phyloP scores from a whole-genome alignment of 2,329 filamentous ascomycete genomes.

The Dendrostoma leiphaemia region DNA sequence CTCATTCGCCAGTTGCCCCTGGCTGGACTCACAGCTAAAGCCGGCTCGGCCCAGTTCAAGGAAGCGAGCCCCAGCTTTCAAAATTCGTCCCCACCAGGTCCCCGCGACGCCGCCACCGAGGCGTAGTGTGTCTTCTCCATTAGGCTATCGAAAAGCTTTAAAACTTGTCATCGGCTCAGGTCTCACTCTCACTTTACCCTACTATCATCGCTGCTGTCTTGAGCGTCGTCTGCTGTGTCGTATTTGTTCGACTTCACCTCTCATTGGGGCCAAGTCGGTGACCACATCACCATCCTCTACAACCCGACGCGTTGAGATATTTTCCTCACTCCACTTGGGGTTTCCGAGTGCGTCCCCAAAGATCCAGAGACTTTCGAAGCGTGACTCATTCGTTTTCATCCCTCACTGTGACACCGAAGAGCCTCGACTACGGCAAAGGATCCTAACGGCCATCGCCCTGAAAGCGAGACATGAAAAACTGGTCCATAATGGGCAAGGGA shows the following conservation, averaged over 20 bases:
- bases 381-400: slow-evolving; percentile 3
- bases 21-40: not conserved
- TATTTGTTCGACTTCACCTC: no score
- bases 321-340: not conserved
- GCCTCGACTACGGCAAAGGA: no score
- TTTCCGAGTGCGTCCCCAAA: not conserved
- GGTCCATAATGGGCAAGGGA: slow-evolving; percentile 8
- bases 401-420: not conserved
- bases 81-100: slow-evolving; percentile 9
- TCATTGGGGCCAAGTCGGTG: not conserved
- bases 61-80: slow-evolving; percentile 13
- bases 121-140: not conserved
- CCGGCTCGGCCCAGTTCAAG: slow-evolving; percentile 12
- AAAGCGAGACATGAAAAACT: no score
- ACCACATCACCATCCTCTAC: not conserved
- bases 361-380: not conserved
- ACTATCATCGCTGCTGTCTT: not conserved
- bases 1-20: slow-evolving; percentile 4
- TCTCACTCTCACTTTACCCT: not conserved
- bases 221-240: not conserved
- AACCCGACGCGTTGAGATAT: not conserved
- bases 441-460: no score
- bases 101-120: slow-evolving; percentile 6
- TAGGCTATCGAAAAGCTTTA: slow-evolving; percentile 9
- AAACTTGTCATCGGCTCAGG: not conserved